phyloP scores from a whole-genome alignment of 345 rosid species.

The Mallotus nudiflorus region DNA sequence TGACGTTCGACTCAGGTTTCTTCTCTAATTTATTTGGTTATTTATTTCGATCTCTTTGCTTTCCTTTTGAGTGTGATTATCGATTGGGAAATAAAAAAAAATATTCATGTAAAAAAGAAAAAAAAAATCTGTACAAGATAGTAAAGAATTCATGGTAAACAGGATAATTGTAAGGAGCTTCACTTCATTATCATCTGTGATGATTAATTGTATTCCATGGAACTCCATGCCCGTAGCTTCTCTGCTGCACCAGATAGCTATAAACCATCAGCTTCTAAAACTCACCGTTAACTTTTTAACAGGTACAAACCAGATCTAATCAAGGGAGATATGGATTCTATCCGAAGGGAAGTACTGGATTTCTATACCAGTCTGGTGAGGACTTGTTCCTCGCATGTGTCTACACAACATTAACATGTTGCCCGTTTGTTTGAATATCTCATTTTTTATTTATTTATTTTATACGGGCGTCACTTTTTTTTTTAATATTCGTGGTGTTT shows the following conservation, averaged over 20 bases:
- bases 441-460: background rate
- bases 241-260: background rate
- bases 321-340: slow-evolving; percentile 97
- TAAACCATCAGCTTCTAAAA: slow-evolving; percentile 10
- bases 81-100: too few relatives aligned
- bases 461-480: background rate
- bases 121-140: too few relatives aligned
- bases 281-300: slow-evolving; percentile 13
- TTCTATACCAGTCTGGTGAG: slow-evolving; percentile 67
- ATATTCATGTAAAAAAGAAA: too few relatives aligned
- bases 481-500: background rate
- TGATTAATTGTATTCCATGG: too few relatives aligned
- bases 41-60: too few relatives aligned
- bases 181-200: too few relatives aligned
- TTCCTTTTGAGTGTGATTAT: too few relatives aligned
- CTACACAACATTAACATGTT: too few relatives aligned
- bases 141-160: too few relatives aligned
- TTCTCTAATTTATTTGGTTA: background rate
- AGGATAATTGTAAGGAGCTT: too few relatives aligned
- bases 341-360: slow-evolving; percentile 58
- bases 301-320: slow-evolving; percentile 82
- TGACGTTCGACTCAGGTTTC: slow-evolving; percentile 59
- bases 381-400: background rate
- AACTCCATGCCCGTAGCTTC: too few relatives aligned
- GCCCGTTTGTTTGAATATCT: slow-evolving; percentile 5